Conservation (phyloP, 2,329 filamentous ascomycete species). For the Paecilomyces variotii region DNA sequence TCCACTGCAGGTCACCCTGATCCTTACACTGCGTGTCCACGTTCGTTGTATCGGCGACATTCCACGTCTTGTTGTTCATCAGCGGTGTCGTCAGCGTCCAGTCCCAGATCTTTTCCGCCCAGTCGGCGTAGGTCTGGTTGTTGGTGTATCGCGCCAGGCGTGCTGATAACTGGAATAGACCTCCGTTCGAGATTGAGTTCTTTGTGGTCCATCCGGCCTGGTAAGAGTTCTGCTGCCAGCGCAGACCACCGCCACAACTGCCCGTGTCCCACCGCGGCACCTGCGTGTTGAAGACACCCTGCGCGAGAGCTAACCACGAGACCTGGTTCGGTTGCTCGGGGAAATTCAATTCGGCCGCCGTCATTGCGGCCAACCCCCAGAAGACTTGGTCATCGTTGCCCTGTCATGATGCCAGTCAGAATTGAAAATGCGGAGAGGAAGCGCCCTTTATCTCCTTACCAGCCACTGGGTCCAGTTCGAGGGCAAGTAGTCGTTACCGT, state of each 20-base stretch:
- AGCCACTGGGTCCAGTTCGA: constrained; percentile 41
- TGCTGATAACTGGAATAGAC: constrained; percentile 51
- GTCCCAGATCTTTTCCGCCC: constrained; percentile 61
- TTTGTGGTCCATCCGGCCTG: constrained; percentile 60
- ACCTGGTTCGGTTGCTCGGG: constrained; percentile 59
- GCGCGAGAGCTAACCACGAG: constrained; percentile 68
- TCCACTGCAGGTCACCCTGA: constrained; percentile 49
- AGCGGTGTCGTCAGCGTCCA: constrained; percentile 49
- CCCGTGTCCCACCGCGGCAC: constrained; percentile 60
- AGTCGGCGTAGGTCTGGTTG: constrained; percentile 71
- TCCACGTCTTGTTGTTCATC: constrained; percentile 42
- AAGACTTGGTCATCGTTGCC: constrained; percentile 60
- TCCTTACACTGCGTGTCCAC: constrained; percentile 42
- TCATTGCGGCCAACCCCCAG: constrained; percentile 77
- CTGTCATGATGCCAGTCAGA: neutral
- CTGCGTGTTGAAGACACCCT: constrained; percentile 76
- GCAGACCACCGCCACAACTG: constrained; percentile 64
- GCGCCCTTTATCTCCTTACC: neutral
- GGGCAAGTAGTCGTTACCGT: constrained; percentile 69
- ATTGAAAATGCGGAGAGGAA: neutral
- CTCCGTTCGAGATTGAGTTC: constrained; percentile 52
- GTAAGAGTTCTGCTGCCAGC: constrained; percentile 78
- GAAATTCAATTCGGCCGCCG: constrained; percentile 68
- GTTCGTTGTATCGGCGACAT: constrained; percentile 50
- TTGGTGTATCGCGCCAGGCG: constrained; percentile 70